Conservation (phyloP, 306 rosid genomes). For the Trifolium fragiferum region DNA sequence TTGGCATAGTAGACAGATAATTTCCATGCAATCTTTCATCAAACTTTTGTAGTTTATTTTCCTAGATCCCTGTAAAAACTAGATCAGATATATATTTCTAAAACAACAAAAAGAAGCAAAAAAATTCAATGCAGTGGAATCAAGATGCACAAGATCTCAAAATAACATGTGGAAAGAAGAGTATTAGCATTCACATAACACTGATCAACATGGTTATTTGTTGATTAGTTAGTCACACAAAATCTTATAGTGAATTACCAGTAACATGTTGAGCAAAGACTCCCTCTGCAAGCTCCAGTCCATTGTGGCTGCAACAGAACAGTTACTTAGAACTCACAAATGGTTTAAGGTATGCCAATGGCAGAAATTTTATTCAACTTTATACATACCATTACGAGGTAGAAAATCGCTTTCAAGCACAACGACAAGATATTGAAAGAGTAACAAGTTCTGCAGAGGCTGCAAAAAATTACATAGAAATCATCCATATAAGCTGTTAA, state of each 20-base stretch:
- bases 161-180: slow-evolving; percentile 17
- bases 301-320: slow-evolving; percentile 63
- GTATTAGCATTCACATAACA: slow-evolving; percentile 12
- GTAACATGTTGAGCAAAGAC: slow-evolving; percentile 71
- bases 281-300: slow-evolving; percentile 79
- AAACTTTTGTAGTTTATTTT: slow-evolving; percentile 70
- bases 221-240: slow-evolving; percentile 34
- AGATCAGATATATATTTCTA: slow-evolving; percentile 35
- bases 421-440: slow-evolving; percentile 79
- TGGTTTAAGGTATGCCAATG: slow-evolving; percentile 23
- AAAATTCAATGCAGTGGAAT: slow-evolving; percentile 21
- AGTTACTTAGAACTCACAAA: slow-evolving; percentile 42
- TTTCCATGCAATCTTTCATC: slow-evolving; percentile 66
- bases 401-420: slow-evolving; percentile 75
- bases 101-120: slow-evolving; percentile 27
- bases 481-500: neutral
- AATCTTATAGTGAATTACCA: slow-evolving; percentile 56
- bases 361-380: slow-evolving; percentile 47
- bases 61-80: slow-evolving; percentile 73
- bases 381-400: slow-evolving; percentile 63
- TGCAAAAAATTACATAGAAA: slow-evolving; percentile 52
- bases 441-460: slow-evolving; percentile 63
- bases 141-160: slow-evolving; percentile 40
- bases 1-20: slow-evolving; percentile 65
- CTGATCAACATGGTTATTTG: slow-evolving; percentile 28